A percentile compares a stretch with the other conserved stretches of the same genome.
Evolutionary conservation across 2,329 filamentous ascomycete genomes (phyloP).

Genomic region (Thielaviopsis ethacetica): DNA sequence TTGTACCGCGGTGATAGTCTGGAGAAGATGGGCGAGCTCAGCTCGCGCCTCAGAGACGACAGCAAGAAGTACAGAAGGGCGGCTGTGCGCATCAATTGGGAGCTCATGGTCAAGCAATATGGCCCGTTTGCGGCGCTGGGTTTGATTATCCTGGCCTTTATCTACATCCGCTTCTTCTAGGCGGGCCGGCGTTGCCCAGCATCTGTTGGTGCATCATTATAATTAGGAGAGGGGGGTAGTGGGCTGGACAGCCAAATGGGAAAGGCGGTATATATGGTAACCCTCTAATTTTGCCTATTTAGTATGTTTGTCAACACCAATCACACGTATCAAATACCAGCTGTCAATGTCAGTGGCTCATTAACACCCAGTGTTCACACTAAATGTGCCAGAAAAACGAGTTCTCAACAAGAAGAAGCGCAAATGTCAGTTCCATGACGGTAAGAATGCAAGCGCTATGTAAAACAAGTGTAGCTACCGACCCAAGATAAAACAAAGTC

Average conservation of each 20-base stretch:
- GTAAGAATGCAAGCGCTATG: not conserved
- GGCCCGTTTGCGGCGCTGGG: conserved; percentile 73
- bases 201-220: no score
- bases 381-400: not conserved
- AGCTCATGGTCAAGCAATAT: conserved; percentile 90
- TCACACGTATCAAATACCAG: no score
- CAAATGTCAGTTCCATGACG: not conserved
- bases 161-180: conserved; percentile 88
- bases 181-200: not conserved
- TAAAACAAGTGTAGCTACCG: not conserved
- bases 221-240: no score
- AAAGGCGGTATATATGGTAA: no score
- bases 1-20: conserved; percentile 87
- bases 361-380: no score
- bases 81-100: conserved; percentile 95
- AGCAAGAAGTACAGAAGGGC: conserved; percentile 87
- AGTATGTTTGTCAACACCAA: no score
- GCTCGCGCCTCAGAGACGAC: conserved; percentile 72
- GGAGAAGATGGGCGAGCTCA: conserved; percentile 95
- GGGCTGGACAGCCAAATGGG: no score
- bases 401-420: not conserved
- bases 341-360: no score
- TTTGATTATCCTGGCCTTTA: conserved; percentile 68
- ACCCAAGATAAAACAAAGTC: not conserved
- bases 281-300: no score